Conservation (phyloP, 345 rosid species). For the Aegle marmelos region DNA sequence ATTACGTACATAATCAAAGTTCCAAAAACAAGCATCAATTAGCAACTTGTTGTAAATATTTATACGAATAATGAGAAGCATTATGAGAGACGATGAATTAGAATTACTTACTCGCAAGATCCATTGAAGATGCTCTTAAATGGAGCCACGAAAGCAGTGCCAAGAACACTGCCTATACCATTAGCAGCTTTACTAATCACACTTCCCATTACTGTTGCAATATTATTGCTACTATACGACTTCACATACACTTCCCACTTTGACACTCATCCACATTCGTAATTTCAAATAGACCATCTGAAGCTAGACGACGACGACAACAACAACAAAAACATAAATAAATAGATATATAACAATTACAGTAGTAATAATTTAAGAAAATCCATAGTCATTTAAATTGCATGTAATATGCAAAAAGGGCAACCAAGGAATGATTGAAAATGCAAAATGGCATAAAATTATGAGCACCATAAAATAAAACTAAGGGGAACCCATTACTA, state of each 20-base stretch:
- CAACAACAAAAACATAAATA: background rate
- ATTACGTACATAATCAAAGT: too few species aligned
- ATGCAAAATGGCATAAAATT: background rate
- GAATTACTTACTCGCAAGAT: constrained; percentile 44
- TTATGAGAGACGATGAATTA: background rate
- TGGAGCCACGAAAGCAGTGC: constrained; percentile 54
- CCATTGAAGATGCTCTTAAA: constrained; percentile 53
- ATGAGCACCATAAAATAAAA: background rate
- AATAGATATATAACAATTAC: background rate
- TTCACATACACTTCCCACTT: background rate
- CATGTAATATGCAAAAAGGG: background rate
- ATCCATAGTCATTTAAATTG: background rate
- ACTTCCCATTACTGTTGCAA: constrained; percentile 39
- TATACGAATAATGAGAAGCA: background rate
- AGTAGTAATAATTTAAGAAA: background rate
- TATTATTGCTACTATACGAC: background rate
- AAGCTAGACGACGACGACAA: background rate
- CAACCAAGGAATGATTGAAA: background rate
- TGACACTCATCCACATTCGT: background rate
- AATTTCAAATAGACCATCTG: background rate
- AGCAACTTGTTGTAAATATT: background rate
- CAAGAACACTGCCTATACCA: constrained; percentile 50
- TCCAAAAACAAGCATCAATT: too few species aligned
- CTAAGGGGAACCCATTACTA: background rate
- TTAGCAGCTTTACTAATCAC: constrained; percentile 48